These are phyloP conservation scores for Linum lewisii DNA, from an alignment of 345 rosid genomes.

Conservation along the genomic window DNA sequence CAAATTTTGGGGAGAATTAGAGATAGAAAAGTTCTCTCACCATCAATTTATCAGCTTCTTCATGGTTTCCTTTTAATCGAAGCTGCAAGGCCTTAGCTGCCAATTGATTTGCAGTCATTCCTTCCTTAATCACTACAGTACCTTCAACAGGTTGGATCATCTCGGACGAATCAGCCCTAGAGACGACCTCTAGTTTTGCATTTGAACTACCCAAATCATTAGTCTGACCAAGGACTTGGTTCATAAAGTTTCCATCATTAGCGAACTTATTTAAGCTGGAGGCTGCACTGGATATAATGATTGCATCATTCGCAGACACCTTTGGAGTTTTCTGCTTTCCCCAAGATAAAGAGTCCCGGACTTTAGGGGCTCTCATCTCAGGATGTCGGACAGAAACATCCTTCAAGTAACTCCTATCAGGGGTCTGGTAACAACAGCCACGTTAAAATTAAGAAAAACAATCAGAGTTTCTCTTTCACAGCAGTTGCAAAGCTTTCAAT, in stretches of 20 bases:
- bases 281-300: conserved; percentile 27
- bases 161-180: conserved; percentile 14
- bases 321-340: no score
- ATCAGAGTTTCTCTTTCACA: no score
- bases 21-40: conserved; percentile 28
- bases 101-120: conserved; percentile 58
- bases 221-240: conserved; percentile 31
- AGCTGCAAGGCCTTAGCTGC: conserved; percentile 91
- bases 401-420: conserved; percentile 47
- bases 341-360: conserved; percentile 60
- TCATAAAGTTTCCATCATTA: conserved; percentile 75
- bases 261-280: conserved; percentile 29
- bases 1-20: not conserved
- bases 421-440: conserved; percentile 22
- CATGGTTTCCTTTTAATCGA: conserved; percentile 78
- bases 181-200: conserved; percentile 23
- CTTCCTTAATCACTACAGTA: conserved; percentile 21
- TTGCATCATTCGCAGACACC: conserved; percentile 35
- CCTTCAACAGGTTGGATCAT: conserved; percentile 20
- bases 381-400: conserved; percentile 47
- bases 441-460: not conserved
- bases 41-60: conserved; percentile 75
- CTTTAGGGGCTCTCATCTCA: conserved; percentile 66
- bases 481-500: conserved; percentile 36
- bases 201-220: conserved; percentile 21